phyloP scores from a whole-genome alignment of 192 early-diverging fungal genomes.

The Coemansia sp. region DNA sequence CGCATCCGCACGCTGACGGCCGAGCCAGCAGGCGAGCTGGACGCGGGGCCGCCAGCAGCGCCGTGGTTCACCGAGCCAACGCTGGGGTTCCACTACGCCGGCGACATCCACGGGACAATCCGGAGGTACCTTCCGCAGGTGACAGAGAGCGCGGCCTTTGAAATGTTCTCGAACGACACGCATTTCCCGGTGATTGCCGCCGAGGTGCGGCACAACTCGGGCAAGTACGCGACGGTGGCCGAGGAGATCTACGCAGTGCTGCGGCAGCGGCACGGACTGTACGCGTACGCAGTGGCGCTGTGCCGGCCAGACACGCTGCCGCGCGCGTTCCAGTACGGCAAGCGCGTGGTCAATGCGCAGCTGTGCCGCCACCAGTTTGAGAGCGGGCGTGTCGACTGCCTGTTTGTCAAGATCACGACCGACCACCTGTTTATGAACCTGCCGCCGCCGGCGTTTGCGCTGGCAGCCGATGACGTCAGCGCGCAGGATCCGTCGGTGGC shows the following conservation, averaged over 20 bases:
- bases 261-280: conserved; percentile 59
- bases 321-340: conserved; percentile 67
- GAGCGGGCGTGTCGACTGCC: conserved; percentile 56
- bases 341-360: conserved; percentile 62
- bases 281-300: conserved; percentile 60
- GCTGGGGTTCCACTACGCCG: conserved; percentile 47
- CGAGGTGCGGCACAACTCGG: conserved; percentile 59
- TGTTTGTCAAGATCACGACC: conserved; percentile 58
- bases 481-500: conserved; percentile 37
- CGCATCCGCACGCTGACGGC: conserved; percentile 59
- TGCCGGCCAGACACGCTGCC: conserved; percentile 63
- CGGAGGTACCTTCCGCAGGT: conserved; percentile 32
- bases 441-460: conserved; percentile 42
- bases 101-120: conserved; percentile 38
- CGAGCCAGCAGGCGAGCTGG: conserved; percentile 6
- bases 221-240: conserved; percentile 55
- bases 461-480: conserved; percentile 42
- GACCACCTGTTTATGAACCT: conserved; percentile 65
- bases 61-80: conserved; percentile 29
- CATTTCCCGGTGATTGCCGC: conserved; percentile 70
- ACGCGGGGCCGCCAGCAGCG: not conserved
- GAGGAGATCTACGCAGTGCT: conserved; percentile 58
- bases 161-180: conserved; percentile 66
- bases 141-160: conserved; percentile 58
- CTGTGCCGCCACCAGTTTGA: conserved; percentile 66